Conservation (phyloP, 1,284 basidiomycete genomes). For the Rhizoctonia solani region DNA sequence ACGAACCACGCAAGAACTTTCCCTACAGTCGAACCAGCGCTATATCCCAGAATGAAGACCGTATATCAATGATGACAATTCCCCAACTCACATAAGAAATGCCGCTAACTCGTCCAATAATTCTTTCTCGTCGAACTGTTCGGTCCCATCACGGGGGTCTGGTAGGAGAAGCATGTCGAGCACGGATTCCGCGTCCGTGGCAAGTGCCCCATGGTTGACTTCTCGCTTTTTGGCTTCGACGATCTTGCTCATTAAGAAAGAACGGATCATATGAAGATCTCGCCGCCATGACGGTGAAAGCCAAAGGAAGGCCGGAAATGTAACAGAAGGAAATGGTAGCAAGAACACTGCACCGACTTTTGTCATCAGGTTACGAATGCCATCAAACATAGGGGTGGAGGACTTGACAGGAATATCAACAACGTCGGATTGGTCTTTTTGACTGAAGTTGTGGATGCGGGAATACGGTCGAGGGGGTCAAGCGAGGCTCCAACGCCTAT, state of each 20-base stretch:
- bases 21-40: neutral
- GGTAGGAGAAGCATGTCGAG: slow-evolving; percentile 17
- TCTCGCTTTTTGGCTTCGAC: neutral
- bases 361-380: neutral
- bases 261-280: neutral
- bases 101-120: slow-evolving; percentile 12
- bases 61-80: too few relatives aligned
- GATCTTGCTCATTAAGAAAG: neutral
- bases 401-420: neutral
- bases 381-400: neutral
- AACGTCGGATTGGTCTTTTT: neutral
- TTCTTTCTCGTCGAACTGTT: neutral
- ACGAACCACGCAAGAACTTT: slow-evolving; percentile 1
- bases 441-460: neutral
- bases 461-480: neutral
- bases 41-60: neutral
- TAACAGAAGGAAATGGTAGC: slow-evolving; percentile 2
- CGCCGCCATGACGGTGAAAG: slow-evolving; percentile 7
- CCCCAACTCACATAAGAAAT: slow-evolving; percentile 7
- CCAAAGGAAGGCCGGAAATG: neutral
- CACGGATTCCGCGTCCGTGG: slow-evolving; percentile 5
- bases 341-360: neutral
- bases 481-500: neutral
- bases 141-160: slow-evolving; percentile 1
- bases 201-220: neutral